Conservation (phyloP, 768 basidiomycete species). For the Pisolithus tinctorius region DNA sequence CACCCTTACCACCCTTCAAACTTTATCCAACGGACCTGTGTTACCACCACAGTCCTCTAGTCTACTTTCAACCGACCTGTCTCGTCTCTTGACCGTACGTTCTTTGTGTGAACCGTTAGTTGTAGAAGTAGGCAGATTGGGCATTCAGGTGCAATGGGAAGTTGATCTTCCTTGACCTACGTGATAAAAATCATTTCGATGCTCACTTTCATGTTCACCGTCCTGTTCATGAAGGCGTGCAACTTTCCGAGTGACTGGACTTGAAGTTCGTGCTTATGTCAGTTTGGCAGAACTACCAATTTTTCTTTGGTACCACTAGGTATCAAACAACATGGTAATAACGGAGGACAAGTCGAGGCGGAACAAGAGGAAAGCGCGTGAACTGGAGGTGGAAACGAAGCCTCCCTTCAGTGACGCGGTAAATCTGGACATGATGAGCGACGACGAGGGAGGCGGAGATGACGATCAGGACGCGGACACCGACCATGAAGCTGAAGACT, state of each 20-base stretch:
- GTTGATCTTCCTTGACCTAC: conserved; percentile 32
- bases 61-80: conserved; percentile 8
- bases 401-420: conserved; percentile 34
- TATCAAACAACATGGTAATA: conserved; percentile 24
- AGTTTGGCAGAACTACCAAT: neutral
- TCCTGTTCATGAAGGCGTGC: neutral
- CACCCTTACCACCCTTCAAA: conserved; percentile 14
- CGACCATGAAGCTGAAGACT: conserved; percentile 62
- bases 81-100: neutral
- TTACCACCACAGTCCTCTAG: conserved; percentile 21
- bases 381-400: conserved; percentile 31
- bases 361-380: conserved; percentile 55
- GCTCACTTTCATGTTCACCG: conserved; percentile 3
- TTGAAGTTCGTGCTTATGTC: neutral
- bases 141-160: conserved; percentile 26
- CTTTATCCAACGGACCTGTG: conserved; percentile 15
- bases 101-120: conserved; percentile 3
- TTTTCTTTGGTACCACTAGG: neutral
- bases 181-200: conserved; percentile 4
- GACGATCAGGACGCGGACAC: conserved; percentile 32
- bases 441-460: conserved; percentile 47
- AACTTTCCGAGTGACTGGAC: neutral
- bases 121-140: conserved; percentile 1
- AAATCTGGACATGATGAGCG: conserved; percentile 65
- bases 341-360: conserved; percentile 27